A percentile compares a stretch with the other conserved stretches of the same genome.
Conservation (phyloP, 768 basidiomycete species). For the Termitomyces sp. region DNA sequence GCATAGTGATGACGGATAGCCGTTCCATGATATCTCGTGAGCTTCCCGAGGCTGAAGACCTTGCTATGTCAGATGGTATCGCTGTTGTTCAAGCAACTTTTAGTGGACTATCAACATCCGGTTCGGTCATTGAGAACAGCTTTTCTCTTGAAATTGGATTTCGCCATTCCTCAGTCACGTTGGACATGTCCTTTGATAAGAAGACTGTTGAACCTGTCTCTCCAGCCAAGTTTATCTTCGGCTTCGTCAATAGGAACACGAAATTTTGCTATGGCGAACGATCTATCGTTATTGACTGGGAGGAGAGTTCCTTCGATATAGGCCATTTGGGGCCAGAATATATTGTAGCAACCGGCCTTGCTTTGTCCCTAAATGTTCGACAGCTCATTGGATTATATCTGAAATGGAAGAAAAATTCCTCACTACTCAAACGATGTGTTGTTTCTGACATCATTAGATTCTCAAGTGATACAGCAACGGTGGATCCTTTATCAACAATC, state of each 20-base stretch:
- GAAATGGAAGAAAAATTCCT: slow-evolving; percentile 23
- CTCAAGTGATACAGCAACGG: slow-evolving; percentile 43
- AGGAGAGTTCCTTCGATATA: slow-evolving; percentile 20
- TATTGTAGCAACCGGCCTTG: slow-evolving; percentile 26
- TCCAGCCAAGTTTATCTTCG: slow-evolving; percentile 22
- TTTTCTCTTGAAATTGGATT: slow-evolving; percentile 17
- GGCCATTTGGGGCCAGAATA: slow-evolving; percentile 41
- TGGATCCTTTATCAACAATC: slow-evolving; percentile 78
- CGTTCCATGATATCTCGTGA: slow-evolving; percentile 20
- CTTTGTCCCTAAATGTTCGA: slow-evolving; percentile 19
- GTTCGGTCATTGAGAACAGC: slow-evolving; percentile 12
- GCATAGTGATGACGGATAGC: slow-evolving; percentile 32
- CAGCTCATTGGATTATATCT: slow-evolving; percentile 20
- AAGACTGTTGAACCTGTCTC: slow-evolving; percentile 19
- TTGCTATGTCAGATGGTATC: slow-evolving; percentile 26
- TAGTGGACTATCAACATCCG: slow-evolving; percentile 17
- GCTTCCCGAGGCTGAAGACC: slow-evolving; percentile 11
- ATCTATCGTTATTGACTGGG: slow-evolving; percentile 13
- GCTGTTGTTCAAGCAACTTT: slow-evolving; percentile 20
- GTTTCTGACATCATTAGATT: slow-evolving; percentile 44
- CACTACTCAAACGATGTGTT: slow-evolving; percentile 28
- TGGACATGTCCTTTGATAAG: slow-evolving; percentile 29
- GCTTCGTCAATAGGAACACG: slow-evolving; percentile 13
- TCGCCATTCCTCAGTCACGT: slow-evolving; percentile 13
- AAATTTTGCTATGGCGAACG: slow-evolving; percentile 2